These are phyloP conservation scores for Fusarium succisae DNA, from an alignment of 2,329 filamentous ascomycete genomes.

Conservation along the genomic window DNA sequence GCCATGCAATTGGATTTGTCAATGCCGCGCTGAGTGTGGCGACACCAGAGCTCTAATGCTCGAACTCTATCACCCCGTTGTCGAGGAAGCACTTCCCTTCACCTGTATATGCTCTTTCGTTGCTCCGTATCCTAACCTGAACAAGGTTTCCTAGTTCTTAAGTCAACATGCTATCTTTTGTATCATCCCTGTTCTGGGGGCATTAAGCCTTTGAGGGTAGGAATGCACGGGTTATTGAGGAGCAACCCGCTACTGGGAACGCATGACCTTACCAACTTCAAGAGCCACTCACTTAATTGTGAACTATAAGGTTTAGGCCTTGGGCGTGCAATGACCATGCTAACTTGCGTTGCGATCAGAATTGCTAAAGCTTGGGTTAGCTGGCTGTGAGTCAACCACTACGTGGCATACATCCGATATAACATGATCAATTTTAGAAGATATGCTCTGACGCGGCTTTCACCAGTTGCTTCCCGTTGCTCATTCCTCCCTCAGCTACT, in stretches of 20 bases:
- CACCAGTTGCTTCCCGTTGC: background rate
- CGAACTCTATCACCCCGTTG: background rate
- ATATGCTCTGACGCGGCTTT: background rate
- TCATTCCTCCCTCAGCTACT: background rate
- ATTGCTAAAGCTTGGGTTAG: background rate
- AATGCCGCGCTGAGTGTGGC: background rate
- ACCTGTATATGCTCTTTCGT: background rate
- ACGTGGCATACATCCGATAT: background rate
- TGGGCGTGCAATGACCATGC: background rate
- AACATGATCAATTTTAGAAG: background rate
- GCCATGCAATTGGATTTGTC: background rate
- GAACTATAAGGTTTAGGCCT: background rate
- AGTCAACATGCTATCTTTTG: background rate
- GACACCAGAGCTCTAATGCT: no score
- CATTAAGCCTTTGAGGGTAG: background rate
- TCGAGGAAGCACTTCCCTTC: background rate
- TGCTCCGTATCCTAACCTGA: background rate
- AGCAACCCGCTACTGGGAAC: background rate
- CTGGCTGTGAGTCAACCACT: background rate
- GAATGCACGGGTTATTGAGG: background rate
- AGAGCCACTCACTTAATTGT: background rate
- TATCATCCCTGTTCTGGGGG: background rate
- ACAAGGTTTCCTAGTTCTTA: background rate
- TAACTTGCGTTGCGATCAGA: slow-evolving; percentile 1
- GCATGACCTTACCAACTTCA: background rate